Conservation (phyloP, 2,329 filamentous ascomycete species). For the Epichloe bromicola region DNA sequence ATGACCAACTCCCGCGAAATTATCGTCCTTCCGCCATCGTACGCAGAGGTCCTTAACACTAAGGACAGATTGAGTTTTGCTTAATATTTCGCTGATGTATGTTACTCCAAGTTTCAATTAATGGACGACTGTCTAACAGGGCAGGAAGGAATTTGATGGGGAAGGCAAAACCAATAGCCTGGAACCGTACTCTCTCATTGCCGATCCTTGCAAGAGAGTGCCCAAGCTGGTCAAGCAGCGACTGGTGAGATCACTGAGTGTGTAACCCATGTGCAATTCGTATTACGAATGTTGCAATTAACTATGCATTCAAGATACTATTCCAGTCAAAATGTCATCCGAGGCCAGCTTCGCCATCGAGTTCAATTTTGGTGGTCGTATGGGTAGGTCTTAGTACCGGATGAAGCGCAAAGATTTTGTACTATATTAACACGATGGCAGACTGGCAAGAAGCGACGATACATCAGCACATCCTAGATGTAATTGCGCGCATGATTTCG, state of each 20-base stretch:
- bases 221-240: conserved; percentile 6
- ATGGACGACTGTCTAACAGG: not conserved
- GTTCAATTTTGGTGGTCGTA: conserved; percentile 1
- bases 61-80: conserved; percentile 6
- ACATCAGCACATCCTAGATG: conserved; percentile 1
- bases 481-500: conserved; percentile 6
- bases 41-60: conserved; percentile 3
- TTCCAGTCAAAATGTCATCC: conserved; percentile 6
- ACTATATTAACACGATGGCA: not conserved
- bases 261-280: not conserved
- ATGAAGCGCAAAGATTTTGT: too few species aligned
- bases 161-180: conserved; percentile 6
- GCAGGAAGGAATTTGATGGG: conserved; percentile 6
- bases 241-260: conserved; percentile 6
- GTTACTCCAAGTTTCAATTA: not conserved
- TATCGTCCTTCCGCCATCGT: conserved; percentile 6
- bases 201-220: conserved; percentile 5
- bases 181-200: conserved; percentile 6
- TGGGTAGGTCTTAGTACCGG: not conserved
- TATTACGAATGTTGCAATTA: not conserved
- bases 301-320: not conserved
- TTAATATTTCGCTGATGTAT: conserved; percentile 6
- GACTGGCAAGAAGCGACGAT: conserved; percentile 5
- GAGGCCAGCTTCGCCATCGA: conserved; percentile 7
- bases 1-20: conserved; percentile 7